These are phyloP conservation scores for Pulicaria dysenterica DNA, from an alignment of 129 eudicot genomes.

Conservation along the genomic window DNA sequence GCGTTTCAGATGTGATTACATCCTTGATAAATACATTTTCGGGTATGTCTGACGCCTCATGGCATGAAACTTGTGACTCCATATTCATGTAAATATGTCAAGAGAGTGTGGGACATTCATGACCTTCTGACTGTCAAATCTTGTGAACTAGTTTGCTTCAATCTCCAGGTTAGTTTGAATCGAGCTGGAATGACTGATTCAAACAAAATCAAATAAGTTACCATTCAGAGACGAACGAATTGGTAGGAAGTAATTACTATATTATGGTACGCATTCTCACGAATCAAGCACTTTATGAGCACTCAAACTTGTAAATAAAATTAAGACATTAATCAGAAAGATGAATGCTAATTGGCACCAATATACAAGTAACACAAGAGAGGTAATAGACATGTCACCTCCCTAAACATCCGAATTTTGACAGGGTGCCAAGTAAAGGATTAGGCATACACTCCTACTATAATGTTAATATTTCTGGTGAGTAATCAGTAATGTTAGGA, in stretches of 20 bases:
- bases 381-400: no score
- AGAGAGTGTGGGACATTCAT: slow-evolving; percentile 28
- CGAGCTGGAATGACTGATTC: slow-evolving; percentile 15
- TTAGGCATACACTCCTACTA: no score
- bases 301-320: neutral
- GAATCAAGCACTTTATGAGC: slow-evolving; percentile 1
- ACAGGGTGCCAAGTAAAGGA: no score
- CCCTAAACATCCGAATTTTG: no score
- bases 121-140: slow-evolving; percentile 20
- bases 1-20: slow-evolving; percentile 49
- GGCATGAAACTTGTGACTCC: slow-evolving; percentile 54
- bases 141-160: neutral
- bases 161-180: slow-evolving; percentile 17
- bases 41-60: slow-evolving; percentile 30
- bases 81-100: slow-evolving; percentile 45
- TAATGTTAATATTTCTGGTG: no score
- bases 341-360: neutral
- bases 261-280: neutral
- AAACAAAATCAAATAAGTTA: neutral
- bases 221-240: neutral
- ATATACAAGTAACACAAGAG: neutral
- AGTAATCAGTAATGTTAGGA: no score
- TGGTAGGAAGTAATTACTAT: slow-evolving; percentile 2
- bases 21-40: slow-evolving; percentile 45
- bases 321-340: neutral